Percentiles rank a stretch among this genome's conserved stretches.
Conservation (phyloP, 2,329 filamentous ascomycete species). For the Lecanoromycetidae sp. region DNA sequence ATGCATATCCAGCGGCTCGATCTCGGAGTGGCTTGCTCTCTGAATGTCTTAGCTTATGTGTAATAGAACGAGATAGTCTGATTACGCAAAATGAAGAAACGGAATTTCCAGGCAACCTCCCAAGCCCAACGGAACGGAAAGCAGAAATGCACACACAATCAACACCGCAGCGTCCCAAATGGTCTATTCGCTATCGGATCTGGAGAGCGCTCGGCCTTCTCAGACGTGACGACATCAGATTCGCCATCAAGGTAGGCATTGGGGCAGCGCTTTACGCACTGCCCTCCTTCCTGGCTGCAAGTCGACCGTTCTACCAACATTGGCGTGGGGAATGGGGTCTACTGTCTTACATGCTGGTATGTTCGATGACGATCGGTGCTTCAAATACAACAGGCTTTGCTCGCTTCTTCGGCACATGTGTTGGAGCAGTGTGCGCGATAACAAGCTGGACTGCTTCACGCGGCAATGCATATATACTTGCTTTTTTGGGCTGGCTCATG, state of each 20-base stretch:
- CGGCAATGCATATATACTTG: slow-evolving; percentile 63
- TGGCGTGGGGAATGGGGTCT: slow-evolving; percentile 97
- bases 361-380: slow-evolving; percentile 92
- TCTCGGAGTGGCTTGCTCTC: too few relatives aligned
- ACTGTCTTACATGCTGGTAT: slow-evolving; percentile 94
- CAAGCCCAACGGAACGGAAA: slow-evolving; percentile 4
- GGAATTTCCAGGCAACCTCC: not conserved
- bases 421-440: slow-evolving; percentile 66
- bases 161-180: not conserved
- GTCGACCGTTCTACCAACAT: slow-evolving; percentile 66
- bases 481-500: slow-evolving; percentile 69
- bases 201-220: slow-evolving; percentile 46
- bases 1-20: not conserved
- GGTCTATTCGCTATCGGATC: slow-evolving; percentile 31
- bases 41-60: not conserved
- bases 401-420: slow-evolving; percentile 72
- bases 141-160: not conserved
- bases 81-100: slow-evolving; percentile 20
- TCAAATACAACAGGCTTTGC: slow-evolving; percentile 85
- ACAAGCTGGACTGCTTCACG: slow-evolving; percentile 64
- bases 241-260: slow-evolving; percentile 84
- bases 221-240: slow-evolving; percentile 55
- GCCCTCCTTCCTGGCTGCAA: slow-evolving; percentile 70
- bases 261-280: slow-evolving; percentile 82
- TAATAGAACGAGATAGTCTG: slow-evolving; percentile 21